These are phyloP conservation scores for Talaromyces stipitatus DNA, from an alignment of 495 filamentous ascomycete genomes.

Conservation along the genomic window DNA sequence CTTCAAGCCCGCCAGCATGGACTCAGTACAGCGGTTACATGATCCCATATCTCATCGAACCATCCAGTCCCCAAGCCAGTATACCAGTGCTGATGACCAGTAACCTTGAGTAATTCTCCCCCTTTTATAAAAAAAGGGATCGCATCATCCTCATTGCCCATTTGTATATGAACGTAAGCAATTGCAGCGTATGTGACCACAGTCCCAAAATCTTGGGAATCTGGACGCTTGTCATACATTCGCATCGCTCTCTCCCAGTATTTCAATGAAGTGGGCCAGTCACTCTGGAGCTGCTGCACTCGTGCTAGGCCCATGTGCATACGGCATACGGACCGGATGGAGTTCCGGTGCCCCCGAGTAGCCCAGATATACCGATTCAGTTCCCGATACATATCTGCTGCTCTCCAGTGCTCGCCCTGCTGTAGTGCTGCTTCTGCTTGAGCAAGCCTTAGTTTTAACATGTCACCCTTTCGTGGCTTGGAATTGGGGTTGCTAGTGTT, in stretches of 20 bases:
- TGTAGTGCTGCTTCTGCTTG: not conserved
- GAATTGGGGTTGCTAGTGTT: not conserved
- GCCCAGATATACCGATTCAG: not conserved
- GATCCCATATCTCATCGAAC: conserved; percentile 1
- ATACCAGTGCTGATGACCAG: not conserved
- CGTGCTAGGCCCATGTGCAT: not conserved
- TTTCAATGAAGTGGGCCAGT: not conserved
- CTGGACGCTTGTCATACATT: not conserved
- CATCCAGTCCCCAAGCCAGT: not conserved
- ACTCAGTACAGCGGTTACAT: not conserved
- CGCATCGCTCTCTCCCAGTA: not conserved
- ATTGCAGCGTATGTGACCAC: not conserved
- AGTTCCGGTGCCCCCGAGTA: not conserved
- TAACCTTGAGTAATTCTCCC: not conserved
- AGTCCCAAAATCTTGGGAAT: not conserved
- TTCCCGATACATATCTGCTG: not conserved
- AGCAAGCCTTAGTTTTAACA: not conserved
- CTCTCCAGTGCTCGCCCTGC: conserved; percentile 1
- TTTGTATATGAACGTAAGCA: not conserved
- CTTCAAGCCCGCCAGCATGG: no score
- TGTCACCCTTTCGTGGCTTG: not conserved
- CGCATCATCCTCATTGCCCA: not conserved
- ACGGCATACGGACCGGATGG: not conserved
- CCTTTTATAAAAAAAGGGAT: not conserved
- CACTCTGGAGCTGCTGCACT: not conserved